Evolutionary conservation across 2,329 filamentous ascomycete species (phyloP).

Genomic region (Leptosphaerulina australis): DNA sequence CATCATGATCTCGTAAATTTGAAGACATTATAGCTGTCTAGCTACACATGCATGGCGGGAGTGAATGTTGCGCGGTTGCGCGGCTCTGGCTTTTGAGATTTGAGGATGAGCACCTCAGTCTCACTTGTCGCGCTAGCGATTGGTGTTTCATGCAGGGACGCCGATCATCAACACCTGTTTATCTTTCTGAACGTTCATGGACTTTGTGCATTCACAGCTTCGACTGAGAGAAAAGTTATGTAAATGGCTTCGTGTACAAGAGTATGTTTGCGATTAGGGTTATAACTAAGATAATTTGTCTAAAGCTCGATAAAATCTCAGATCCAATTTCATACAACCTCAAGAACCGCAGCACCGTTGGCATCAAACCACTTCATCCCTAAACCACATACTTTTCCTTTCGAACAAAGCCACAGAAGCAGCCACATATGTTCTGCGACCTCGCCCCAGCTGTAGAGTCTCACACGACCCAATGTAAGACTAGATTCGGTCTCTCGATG

Average conservation of each 20-base stretch:
- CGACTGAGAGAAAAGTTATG: background rate
- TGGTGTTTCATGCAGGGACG: slow-evolving; percentile 22
- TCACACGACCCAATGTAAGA: slow-evolving; percentile 53
- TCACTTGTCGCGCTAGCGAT: slow-evolving; percentile 12
- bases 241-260: background rate
- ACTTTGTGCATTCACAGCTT: background rate
- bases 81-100: slow-evolving; percentile 4
- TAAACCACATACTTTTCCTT: slow-evolving; percentile 63
- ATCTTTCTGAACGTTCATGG: background rate
- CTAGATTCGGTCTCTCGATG: slow-evolving; percentile 42
- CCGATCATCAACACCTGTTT: slow-evolving; percentile 3
- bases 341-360: slow-evolving; percentile 61
- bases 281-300: no score
- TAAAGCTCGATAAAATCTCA: no score
- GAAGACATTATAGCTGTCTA: slow-evolving; percentile 28
- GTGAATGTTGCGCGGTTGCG: slow-evolving; percentile 16
- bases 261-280: no score
- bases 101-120: slow-evolving; percentile 21
- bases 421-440: slow-evolving; percentile 75
- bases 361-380: slow-evolving; percentile 71
- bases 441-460: slow-evolving; percentile 80
- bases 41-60: slow-evolving; percentile 6
- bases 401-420: slow-evolving; percentile 73
- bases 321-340: slow-evolving; percentile 48
- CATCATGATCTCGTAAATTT: slow-evolving; percentile 22